phyloP scores from a whole-genome alignment of 257 asterid genomes.

The Solanum ossicruentum region DNA sequence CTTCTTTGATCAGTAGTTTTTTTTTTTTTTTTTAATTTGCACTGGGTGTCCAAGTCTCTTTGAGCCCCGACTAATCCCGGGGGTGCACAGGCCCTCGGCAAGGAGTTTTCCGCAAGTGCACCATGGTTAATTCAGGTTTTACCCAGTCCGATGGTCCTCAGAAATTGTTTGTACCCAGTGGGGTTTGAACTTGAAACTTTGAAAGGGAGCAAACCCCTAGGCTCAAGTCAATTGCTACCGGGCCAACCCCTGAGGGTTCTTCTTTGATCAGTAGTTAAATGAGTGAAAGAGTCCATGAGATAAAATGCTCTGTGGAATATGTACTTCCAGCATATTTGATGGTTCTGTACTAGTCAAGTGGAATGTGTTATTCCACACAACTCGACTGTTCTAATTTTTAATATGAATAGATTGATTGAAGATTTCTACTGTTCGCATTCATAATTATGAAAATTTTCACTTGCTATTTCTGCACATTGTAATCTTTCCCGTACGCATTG shows the following conservation, averaged over 20 bases:
- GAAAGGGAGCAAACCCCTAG: no score
- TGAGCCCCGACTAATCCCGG: no score
- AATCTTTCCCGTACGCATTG: not conserved
- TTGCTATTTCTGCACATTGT: not conserved
- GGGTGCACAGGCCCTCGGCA: no score
- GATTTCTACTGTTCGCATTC: not conserved
- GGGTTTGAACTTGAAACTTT: no score
- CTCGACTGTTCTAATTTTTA: not conserved
- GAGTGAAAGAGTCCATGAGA: not conserved
- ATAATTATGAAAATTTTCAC: not conserved
- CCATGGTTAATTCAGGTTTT: no score
- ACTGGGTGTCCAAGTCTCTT: no score
- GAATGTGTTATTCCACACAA: not conserved
- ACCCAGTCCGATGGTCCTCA: no score
- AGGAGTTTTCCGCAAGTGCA: no score
- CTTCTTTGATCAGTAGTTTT: not conserved
- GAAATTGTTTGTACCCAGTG: no score
- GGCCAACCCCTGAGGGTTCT: no score
- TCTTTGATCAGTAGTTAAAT: not conserved
- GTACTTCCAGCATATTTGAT: not conserved
- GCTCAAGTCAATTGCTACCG: no score
- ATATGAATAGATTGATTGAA: not conserved
- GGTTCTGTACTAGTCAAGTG: not conserved
- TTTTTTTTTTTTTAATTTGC: no score
- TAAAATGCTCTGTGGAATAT: not conserved